Evolutionary conservation across 2,329 filamentous ascomycete species (phyloP), one percentile per base, ranked within the genome.

Genomic region (Xylariaceae sp.): DNA sequence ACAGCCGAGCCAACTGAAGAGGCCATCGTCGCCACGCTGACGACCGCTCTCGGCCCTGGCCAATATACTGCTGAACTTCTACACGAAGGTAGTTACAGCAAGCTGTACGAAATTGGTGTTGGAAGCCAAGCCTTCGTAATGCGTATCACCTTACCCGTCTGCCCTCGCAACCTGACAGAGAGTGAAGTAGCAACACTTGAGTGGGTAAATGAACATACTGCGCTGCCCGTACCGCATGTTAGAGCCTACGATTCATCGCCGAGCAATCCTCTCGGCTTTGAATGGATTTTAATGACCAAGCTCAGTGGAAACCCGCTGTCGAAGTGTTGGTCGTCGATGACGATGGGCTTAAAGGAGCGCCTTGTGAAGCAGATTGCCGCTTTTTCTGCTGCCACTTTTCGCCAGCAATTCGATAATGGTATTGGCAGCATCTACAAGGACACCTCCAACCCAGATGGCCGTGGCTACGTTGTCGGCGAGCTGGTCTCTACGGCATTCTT

Each of bases 221-320:
- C 32, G 5, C 53, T 69, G 2, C 64, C 63, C 1, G 60, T 68
- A 1, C 67, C 67, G 3, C 53, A 47, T 3, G 59, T 68, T 15
- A 47, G 34, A 6, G 60, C 48, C 19, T 63, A 62, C 37, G 58
- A 65, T 36, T 48, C 62, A 0, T 58, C 60, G 0, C 50, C 58
- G 12, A 39, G 63, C 16, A 66, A 63, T 18, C 56, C 61, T 1
- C 47, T 68, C 15, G 66, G 66, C 0, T 66, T 64, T 12, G 68
- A 70, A 53, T 70, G 68, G 67, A 63, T 68, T 10, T 49, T 70
- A 5, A 67, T 68, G 66, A 55, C 49, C 8, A 60, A 56, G 16
- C 40, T 68, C 2, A 43, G 62, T 2, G 69, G 69, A 1, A 48
- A 41, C 6, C 59, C 66, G 0, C 61, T 72, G 13, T 56, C 48